These are phyloP conservation scores for Dillenia suffruticosa DNA, from an alignment of 164 flowering plant genomes.

Conservation along the genomic window DNA sequence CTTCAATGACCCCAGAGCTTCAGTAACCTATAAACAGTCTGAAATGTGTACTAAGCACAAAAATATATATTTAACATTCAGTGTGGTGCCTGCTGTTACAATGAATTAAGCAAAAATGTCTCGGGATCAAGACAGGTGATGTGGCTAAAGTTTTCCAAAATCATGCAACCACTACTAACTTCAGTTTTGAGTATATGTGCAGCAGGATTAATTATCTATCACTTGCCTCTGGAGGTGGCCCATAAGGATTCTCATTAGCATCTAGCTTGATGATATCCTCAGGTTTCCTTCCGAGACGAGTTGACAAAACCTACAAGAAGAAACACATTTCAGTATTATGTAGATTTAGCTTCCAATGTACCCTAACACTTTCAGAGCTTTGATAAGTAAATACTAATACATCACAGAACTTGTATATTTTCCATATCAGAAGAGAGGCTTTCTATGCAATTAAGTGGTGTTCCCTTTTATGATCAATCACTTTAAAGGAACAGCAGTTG, in stretches of 20 bases:
- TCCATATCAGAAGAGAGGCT: too few species aligned
- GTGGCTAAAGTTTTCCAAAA: too few species aligned
- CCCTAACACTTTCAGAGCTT: too few species aligned
- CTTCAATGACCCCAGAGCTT: slow-evolving; percentile 77
- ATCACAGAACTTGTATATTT: too few species aligned
- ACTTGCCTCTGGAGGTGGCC: slow-evolving; percentile 99
- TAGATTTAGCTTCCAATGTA: background rate
- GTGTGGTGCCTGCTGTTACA: slow-evolving; percentile 1
- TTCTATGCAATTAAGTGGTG: too few species aligned
- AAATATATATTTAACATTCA: slow-evolving; percentile 3
- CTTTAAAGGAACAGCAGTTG: too few species aligned
- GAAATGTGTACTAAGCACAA: slow-evolving; percentile 22
- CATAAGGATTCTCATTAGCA: slow-evolving; percentile 99
- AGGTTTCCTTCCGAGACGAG: slow-evolving; percentile 87
- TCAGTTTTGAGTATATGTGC: too few species aligned
- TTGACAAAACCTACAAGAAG: slow-evolving; percentile 68
- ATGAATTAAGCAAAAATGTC: background rate
- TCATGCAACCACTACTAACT: too few species aligned
- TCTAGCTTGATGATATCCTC: slow-evolving; percentile 94
- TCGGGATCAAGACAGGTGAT: too few species aligned
- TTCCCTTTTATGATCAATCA: too few species aligned
- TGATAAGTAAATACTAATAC: too few species aligned
- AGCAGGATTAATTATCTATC: too few species aligned
- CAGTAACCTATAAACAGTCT: slow-evolving; percentile 62
- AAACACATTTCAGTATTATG: slow-evolving; percentile 5